phyloP scores from a whole-genome alignment of 192 early-diverging fungal species.

The Backusella westeae region DNA sequence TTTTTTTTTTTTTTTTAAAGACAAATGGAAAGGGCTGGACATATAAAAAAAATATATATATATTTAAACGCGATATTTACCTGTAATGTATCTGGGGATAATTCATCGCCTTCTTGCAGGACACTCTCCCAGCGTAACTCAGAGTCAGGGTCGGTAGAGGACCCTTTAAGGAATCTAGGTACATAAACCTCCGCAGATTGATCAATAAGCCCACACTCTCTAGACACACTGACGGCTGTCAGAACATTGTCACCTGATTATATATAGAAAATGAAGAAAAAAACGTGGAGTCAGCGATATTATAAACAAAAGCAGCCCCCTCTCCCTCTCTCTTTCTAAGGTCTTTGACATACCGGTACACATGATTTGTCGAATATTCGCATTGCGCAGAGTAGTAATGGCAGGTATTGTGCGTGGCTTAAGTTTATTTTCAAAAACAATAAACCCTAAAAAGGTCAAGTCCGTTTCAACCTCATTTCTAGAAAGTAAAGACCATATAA shows the following conservation, averaged over 20 bases:
- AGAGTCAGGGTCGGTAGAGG: constrained; percentile 48
- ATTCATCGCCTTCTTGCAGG: constrained; percentile 39
- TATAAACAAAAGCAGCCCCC: constrained; percentile 7
- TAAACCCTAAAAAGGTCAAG: constrained; percentile 89
- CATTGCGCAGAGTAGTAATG: constrained; percentile 73
- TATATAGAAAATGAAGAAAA: not conserved
- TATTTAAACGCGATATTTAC: constrained; percentile 16
- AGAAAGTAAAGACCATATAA: constrained; percentile 7
- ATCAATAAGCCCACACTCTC: constrained; percentile 90
- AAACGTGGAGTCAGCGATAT: constrained; percentile 7
- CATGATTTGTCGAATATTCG: constrained; percentile 94
- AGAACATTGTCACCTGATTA: constrained; percentile 86
- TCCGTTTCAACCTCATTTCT: constrained; percentile 86
- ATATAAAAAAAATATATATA: no score
- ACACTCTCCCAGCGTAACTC: constrained; percentile 73
- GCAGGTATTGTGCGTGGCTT: constrained; percentile 83
- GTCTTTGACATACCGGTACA: constrained; percentile 69
- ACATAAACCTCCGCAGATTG: constrained; percentile 72
- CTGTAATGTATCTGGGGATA: constrained; percentile 47
- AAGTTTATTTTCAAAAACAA: constrained; percentile 99
- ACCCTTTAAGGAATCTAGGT: constrained; percentile 63
- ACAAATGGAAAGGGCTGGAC: not conserved
- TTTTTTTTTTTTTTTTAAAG: constrained; percentile 13
- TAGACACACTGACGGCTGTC: constrained; percentile 92
- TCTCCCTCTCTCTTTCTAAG: not conserved